Base-by-base conservation (phyloP, 2,329 filamentous ascomycete species). In the Colletotrichum lindemuthianum region DNA sequence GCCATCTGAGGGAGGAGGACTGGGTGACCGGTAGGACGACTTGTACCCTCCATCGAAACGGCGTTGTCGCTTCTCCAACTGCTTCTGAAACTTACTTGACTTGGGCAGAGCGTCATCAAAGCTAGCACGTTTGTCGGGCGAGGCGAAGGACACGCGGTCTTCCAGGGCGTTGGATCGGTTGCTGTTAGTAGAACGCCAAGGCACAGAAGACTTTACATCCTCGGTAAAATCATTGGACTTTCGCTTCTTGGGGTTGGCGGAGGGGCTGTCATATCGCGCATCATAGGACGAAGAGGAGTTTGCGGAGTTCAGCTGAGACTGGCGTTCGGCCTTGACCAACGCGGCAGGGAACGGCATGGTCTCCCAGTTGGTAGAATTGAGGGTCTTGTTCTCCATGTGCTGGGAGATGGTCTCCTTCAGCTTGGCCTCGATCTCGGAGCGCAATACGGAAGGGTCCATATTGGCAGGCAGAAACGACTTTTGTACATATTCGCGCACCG, bases 401-500 rank as follows among this genome's bases (percentile, higher is more conserved):
- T 89, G 84, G 66, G 90, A 92, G 75, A 99, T 97, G 70, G 93
- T 90, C 66, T 90, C 82, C 78, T 95, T 97, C 68, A 99, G 82
- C 74, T 93, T 96, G 65, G 83, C 82, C 76, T 97, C 91, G 84
- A 97, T 90, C 61, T 97, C 93, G 57, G 84, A 72, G 57, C 86
- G 85, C 54, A 81, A 76, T 49, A 94, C 86, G 43, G 86, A 84
- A 6, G 84, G 72, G 67, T 91, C 84, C 69, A 89, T 81, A 74
- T 93, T 92, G 63, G 88, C 86, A 33, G 88, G 86, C 54, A 92
- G 88, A 75, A 98, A 98, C 33, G 93, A 94, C 73, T 93, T 89
- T 72, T 93, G 90, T 37, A 98, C 95, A 79, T 97, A 98, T 69
- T 86, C 83, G 71, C 93, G 91, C 65, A 98, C 92, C n/a, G 90